A percentile compares a stretch with the other conserved stretches of the same genome.
Evolutionary conservation across 2,329 filamentous ascomycete genomes (phyloP).

Genomic region (Aspergillus fijiensis): DNA sequence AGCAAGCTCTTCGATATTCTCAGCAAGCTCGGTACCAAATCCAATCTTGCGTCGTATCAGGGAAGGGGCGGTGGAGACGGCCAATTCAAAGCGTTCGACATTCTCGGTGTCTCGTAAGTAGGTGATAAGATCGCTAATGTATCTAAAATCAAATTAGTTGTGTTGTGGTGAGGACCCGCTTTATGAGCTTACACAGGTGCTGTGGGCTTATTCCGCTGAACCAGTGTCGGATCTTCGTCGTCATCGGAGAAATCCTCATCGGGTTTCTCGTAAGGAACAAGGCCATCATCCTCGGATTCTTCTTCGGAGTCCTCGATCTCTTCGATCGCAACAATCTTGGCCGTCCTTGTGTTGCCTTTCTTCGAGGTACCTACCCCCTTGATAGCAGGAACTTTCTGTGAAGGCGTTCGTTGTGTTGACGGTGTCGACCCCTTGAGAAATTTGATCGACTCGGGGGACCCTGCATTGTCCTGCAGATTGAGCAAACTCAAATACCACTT

Average conservation of each 20-base stretch:
- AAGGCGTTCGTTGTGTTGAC: constrained; percentile 17
- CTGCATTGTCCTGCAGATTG: constrained; percentile 61
- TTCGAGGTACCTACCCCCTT: constrained; percentile 2
- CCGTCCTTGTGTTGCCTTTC: background rate
- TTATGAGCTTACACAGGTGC: constrained; percentile 65
- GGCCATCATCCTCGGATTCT: constrained; percentile 60
- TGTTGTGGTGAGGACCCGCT: background rate
- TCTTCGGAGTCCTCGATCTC: constrained; percentile 61
- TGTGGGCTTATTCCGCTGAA: constrained; percentile 77
- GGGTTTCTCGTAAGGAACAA: constrained; percentile 78
- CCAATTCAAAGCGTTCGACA: constrained; percentile 80
- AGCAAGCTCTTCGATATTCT: constrained; percentile 80
- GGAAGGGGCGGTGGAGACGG: constrained; percentile 70
- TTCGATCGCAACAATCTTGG: constrained; percentile 57
- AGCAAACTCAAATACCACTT: constrained; percentile 71
- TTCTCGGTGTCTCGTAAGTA: constrained; percentile 79
- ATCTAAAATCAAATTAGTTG: constrained; percentile 44
- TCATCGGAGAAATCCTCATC: constrained; percentile 88
- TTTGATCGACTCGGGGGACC: constrained; percentile 55
- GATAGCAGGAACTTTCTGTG: constrained; percentile 11
- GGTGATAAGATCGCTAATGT: constrained; percentile 78
- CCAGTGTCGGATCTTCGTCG: constrained; percentile 85
- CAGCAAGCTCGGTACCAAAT: constrained; percentile 83
- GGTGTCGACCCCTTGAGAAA: constrained; percentile 16
- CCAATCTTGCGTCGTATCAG: constrained; percentile 85